Evolutionary conservation across 2,329 filamentous ascomycete genomes (phyloP).

Genomic region (Xylaria sp.): DNA sequence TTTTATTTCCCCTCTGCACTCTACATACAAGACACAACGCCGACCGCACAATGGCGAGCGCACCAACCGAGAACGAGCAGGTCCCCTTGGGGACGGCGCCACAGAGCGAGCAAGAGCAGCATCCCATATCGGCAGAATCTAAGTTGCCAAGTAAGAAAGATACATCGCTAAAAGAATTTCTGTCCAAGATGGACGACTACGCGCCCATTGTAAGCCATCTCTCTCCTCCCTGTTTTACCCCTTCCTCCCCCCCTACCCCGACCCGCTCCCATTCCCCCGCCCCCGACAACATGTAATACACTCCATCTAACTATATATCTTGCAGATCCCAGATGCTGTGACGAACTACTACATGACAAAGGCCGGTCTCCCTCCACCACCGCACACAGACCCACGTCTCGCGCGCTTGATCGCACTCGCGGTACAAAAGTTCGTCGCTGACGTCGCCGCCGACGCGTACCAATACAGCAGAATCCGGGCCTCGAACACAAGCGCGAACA

Average conservation of each 20-base stretch:
- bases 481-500: constrained; percentile 86
- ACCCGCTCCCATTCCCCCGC: neutral
- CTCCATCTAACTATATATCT: constrained; percentile 12
- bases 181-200: constrained; percentile 97
- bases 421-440: constrained; percentile 98
- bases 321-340: constrained; percentile 92
- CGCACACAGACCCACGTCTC: constrained; percentile 86
- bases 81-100: constrained; percentile 33
- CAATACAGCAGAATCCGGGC: constrained; percentile 96
- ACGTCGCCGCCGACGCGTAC: constrained; percentile 96
- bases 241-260: neutral
- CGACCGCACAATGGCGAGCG: constrained; percentile 35
- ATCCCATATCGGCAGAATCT: constrained; percentile 50
- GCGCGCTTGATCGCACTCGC: constrained; percentile 92
- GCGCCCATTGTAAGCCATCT: constrained; percentile 82
- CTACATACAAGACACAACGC: neutral
- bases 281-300: constrained; percentile 5
- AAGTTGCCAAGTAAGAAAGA: constrained; percentile 85
- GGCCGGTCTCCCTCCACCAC: constrained; percentile 90
- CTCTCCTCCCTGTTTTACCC: neutral
- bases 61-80: constrained; percentile 41
- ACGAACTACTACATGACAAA: constrained; percentile 98
- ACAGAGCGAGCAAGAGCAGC: constrained; percentile 33
- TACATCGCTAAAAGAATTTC: constrained; percentile 86
- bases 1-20: neutral